phyloP scores from a whole-genome alignment of 2,329 filamentous ascomycete genomes.

The Trichoderma koningiopsis region DNA sequence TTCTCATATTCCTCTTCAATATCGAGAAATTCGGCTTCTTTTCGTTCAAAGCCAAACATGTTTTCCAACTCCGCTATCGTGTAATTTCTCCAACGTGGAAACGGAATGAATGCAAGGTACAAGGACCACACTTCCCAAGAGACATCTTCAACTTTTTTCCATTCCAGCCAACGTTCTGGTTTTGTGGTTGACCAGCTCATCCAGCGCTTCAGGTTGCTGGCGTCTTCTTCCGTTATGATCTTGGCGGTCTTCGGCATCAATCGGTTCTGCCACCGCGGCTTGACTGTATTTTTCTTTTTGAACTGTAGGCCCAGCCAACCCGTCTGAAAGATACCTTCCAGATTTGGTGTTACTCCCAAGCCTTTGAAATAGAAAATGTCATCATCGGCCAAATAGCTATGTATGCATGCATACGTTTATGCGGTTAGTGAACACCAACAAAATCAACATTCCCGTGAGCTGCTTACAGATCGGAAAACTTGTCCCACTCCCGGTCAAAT shows the following conservation, averaged over 20 bases:
- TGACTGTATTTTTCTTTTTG: constrained; percentile 31
- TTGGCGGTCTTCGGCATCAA: constrained; percentile 26
- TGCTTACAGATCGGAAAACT: constrained; percentile 30
- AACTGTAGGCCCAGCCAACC: constrained; percentile 30
- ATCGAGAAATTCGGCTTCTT: background rate
- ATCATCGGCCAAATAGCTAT: background rate
- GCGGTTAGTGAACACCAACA: background rate
- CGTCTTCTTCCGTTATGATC: constrained; percentile 18
- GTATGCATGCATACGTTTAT: no score
- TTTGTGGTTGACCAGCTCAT: constrained; percentile 31
- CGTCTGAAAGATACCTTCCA: constrained; percentile 16
- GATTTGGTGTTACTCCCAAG: background rate
- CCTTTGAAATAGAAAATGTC: background rate
- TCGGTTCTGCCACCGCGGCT: constrained; percentile 32
- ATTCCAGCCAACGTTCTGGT: constrained; percentile 35
- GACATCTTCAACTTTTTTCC: constrained; percentile 31
- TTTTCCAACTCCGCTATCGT: background rate
- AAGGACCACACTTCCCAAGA: background rate
- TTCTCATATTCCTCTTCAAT: background rate
- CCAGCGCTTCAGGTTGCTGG: constrained; percentile 30
- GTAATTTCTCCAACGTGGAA: background rate
- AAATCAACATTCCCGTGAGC: rapidly evolving
- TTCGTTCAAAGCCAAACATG: background rate
- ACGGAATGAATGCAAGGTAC: background rate
- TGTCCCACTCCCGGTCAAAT: constrained; percentile 34